Evolutionary conservation across 148 eudicot genomes (phyloP), one percentile per base, ranked within the genome.

Genomic region (Vaccinium corymbosum): DNA sequence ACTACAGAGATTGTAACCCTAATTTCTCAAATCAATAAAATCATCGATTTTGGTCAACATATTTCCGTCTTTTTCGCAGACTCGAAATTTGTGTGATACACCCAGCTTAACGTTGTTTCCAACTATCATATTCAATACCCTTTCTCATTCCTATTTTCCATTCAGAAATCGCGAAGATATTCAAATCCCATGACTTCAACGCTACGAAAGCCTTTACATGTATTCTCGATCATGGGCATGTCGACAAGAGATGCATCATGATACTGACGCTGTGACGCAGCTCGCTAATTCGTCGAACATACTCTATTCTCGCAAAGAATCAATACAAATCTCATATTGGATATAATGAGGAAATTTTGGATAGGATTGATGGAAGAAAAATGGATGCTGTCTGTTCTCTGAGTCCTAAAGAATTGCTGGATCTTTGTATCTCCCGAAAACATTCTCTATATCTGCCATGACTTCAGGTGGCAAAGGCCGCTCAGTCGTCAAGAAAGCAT

Each of bases 371-470:
- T 5, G 5, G 57, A 35, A n/a, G 68, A 25, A 25, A 48, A 16
- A 8, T 12, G 16, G 6, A 20, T 16, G 1, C 14, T 13, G 32
- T 51, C 46, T 42, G 46, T 42, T 42, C 46, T 51, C 7, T 14
- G 12, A 61, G 5, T 76, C 61, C 87, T 88, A 89, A 12, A 86
- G 85, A 73, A 93, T 90, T 7, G 98, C 94, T 3, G 98, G 98
- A 87, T 95, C 98, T 90, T 93, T 95, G 84, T 89, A 90, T 90
- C 95, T 93, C 88, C 92, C 94, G 90, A 93, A 96, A 81, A 94
- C 85, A 55, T 62, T 59, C 84, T 96, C 95, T 14, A 96, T 85
- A 52, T 91, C 98, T 52, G 87, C 89, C 92, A 90, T 87, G 56
- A 96, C 83, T 88, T 96, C 90, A 16, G 89, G 85, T 52, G 98